phyloP scores from a whole-genome alignment of 2,329 filamentous ascomycete genomes.

The Fusarium algeriense region DNA sequence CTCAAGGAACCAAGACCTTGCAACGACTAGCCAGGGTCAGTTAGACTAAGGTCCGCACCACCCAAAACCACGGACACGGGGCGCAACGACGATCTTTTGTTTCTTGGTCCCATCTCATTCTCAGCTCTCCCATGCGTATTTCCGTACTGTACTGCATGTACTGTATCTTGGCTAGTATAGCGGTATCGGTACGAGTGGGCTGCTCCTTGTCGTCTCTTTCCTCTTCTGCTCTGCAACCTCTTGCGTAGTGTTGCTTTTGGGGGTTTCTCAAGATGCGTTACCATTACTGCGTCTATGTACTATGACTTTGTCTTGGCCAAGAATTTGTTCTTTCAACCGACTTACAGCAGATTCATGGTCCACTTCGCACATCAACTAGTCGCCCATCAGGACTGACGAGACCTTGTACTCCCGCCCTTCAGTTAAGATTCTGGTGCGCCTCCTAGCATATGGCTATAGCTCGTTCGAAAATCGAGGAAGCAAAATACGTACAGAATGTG shows the following conservation, averaged over 20 bases:
- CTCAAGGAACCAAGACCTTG: conserved; percentile 33
- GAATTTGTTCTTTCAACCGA: conserved; percentile 30
- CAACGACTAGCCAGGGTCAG: conserved; percentile 38
- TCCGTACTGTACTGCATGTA: conserved; percentile 9
- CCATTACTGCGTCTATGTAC: conserved; percentile 26
- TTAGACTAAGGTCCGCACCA: conserved; percentile 42
- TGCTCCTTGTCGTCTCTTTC: conserved; percentile 45
- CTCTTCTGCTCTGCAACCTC: conserved; percentile 41
- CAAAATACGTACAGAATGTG: conserved; percentile 24
- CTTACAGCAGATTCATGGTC: conserved; percentile 32
- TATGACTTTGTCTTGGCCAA: conserved; percentile 14
- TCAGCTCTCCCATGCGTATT: conserved; percentile 25
- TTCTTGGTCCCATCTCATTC: conserved; percentile 36
- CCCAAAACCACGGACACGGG: conserved; percentile 48
- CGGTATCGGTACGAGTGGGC: conserved; percentile 8
- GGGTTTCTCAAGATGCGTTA: conserved; percentile 35
- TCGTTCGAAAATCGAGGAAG: conserved; percentile 22
- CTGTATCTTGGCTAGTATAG: conserved; percentile 12
- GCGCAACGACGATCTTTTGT: conserved; percentile 46
- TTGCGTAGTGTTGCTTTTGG: conserved; percentile 43
- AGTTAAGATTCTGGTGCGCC: conserved; percentile 29
- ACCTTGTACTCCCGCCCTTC: conserved; percentile 31
- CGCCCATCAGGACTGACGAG: conserved; percentile 26
- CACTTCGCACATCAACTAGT: conserved; percentile 41
- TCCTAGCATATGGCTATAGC: conserved; percentile 35